Base-by-base conservation (phyloP, 2,329 filamentous ascomycete genomes). In the Nannizziopsis barbatae region DNA sequence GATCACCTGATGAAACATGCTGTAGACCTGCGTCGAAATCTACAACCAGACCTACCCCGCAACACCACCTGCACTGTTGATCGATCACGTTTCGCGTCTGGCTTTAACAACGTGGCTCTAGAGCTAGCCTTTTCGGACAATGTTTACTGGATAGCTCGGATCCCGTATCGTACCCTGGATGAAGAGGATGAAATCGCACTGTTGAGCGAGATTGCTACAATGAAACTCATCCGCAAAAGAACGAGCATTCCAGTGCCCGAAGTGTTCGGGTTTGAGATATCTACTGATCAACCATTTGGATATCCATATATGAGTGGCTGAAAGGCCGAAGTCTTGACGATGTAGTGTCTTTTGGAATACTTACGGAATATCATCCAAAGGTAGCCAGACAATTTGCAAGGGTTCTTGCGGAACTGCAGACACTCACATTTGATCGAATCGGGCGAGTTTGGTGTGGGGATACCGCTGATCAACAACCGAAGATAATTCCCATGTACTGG, bases 51-150 rank as follows among this genome's bases (percentile, higher is more conserved):
- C 22, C 22, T 27, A 27, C 22, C 22, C 22, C 22, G 3, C 7
- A 7, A 27, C 22, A 27, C 7, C 22, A 27, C 22, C 22, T 27
- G 22, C 22, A 27, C 22, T 27, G 7, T 27, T 27, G 22, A 27
- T 27, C 5, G 33, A 11, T 36, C 3, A 18, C 17, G 35, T 2
- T 51, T 51, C 17, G 3, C 49, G 5, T 47, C 37, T 1, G 49
- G 49, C 15, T 51, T 51, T 31, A 51, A 47, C 38, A 48, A 51
- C 38, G 17, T 51, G 8, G 31, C 47, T 5, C 32, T 51, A 20
- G 49, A 48, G 27, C 20, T 48, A 35, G 39, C 44, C n/a, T 47
- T 51, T 40, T 47, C 49, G 5, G 49, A 51, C 31, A 20, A 22
- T 8, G 30, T 44, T 9, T 51, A 43, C 27, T 51, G 49, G 49